Evolutionary conservation across 495 filamentous ascomycete genomes (phyloP).

Genomic region (Letharia columbiana): DNA sequence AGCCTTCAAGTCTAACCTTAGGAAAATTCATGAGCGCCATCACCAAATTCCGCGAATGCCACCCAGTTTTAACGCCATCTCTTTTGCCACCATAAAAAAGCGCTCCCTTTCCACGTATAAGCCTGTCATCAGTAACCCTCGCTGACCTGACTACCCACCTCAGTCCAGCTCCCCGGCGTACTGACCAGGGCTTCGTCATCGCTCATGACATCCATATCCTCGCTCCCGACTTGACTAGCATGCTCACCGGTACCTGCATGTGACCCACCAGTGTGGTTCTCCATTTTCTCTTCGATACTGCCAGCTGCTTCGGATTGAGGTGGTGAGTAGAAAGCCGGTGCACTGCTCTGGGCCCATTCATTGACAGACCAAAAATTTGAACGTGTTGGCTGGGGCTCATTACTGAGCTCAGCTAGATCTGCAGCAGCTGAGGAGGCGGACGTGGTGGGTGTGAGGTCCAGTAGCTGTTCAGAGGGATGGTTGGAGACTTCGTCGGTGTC

Average conservation of each 20-base stretch:
- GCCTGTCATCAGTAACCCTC: constrained; percentile 24
- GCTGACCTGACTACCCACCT: constrained; percentile 66
- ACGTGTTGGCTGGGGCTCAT: constrained; percentile 30
- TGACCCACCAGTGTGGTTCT: constrained; percentile 28
- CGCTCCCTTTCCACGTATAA: neutral
- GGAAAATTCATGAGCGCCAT: neutral
- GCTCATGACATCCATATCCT: constrained; percentile 54
- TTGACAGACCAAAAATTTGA: constrained; percentile 30
- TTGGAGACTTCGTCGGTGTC: constrained; percentile 32
- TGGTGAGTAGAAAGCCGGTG: constrained; percentile 27
- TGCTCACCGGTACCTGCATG: constrained; percentile 23
- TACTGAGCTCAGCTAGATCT: constrained; percentile 33
- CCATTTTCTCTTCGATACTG: constrained; percentile 29
- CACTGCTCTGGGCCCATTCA: constrained; percentile 28
- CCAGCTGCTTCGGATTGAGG: constrained; percentile 25
- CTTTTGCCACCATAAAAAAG: neutral
- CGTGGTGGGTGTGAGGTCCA: constrained; percentile 41
- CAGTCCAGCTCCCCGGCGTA: constrained; percentile 70
- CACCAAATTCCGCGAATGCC: neutral
- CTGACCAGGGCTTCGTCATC: constrained; percentile 51
- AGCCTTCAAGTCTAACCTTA: neutral
- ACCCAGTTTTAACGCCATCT: neutral
- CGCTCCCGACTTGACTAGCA: constrained; percentile 25
- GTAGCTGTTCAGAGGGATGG: constrained; percentile 34
- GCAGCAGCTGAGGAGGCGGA: constrained; percentile 18